Evolutionary conservation across 2,329 filamentous ascomycete genomes (phyloP), one percentile per base, ranked within the genome.

Genomic region (Apiospora saccharicola): DNA sequence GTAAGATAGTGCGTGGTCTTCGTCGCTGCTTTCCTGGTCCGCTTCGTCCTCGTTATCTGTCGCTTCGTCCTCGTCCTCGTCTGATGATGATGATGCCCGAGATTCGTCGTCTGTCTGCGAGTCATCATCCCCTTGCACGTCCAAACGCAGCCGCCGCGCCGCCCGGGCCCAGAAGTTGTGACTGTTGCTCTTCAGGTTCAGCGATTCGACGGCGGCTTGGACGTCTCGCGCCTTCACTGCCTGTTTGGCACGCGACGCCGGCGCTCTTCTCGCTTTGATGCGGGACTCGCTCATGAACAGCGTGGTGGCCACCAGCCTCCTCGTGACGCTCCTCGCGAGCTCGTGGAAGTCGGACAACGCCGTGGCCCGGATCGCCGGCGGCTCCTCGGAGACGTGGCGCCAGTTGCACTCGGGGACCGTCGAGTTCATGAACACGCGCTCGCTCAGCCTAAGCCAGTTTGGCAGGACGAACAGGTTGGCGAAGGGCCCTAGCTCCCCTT

Each of bases 301-400:
- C 0, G 90, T 85, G 0, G 92, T 89, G 67, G 93, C 89, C 1
- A 96, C 85, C 1, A 98, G 82, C 16, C 93, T 88, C 72, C 89
- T 90, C 0, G 93, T 95, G 19, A 96, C 75, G 70, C 89, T 92
- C 1, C 93, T 80, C 0, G 88, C 85, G 1, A 98, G 81, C 12
- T 89, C 88, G 77, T 95, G 87, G 64, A 98, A 92, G 76, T 96
- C 94, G 6, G 89, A 87, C n/a, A 97, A 87, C 0, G 93, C 91
- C 1, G 93, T 95, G 8, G 91, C 89, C 75, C 92, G 91, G 30
- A 98, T 89, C 0, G 92, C 90, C 0, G 95, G 95, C 3, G 85
- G 85, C 71, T 89, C 86, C n/a, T 88, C 86, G 26, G 87, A 86
- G 10, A 93, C 77, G 51, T 84, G 85, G 46, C 83, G 85, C 94